phyloP scores from a whole-genome alignment of 2,329 filamentous ascomycete genomes.

The Xylariaceae sp. region DNA sequence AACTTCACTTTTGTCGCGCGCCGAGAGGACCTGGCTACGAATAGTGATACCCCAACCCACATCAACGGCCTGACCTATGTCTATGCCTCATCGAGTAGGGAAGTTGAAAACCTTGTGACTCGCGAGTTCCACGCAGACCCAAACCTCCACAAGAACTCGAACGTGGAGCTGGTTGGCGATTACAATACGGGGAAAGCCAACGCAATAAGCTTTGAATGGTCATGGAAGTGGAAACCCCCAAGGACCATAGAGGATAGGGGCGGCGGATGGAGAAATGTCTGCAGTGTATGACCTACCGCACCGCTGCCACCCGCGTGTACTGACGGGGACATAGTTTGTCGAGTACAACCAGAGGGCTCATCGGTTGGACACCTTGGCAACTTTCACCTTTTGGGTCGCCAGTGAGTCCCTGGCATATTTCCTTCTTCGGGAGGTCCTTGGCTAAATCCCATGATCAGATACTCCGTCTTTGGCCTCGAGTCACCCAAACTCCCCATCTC shows the following conservation, averaged over 20 bases:
- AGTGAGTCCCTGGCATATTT: conserved; percentile 43
- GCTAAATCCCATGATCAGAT: conserved; percentile 29
- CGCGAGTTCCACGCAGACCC: conserved; percentile 95
- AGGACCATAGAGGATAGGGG: conserved; percentile 73
- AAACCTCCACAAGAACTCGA: conserved; percentile 93
- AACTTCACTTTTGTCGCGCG: conserved; percentile 83
- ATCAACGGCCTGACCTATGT: conserved; percentile 90
- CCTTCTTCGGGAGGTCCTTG: background rate
- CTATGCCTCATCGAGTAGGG: conserved; percentile 75
- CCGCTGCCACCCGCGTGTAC: conserved; percentile 12
- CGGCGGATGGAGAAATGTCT: conserved; percentile 91
- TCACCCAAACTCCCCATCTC: conserved; percentile 60
- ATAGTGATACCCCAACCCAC: conserved; percentile 63
- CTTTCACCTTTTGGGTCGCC: conserved; percentile 92
- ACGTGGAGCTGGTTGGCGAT: conserved; percentile 91
- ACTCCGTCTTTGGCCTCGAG: conserved; percentile 35
- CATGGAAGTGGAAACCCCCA: conserved; percentile 94
- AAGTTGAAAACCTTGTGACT: conserved; percentile 89
- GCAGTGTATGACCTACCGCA: conserved; percentile 55
- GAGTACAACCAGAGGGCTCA: conserved; percentile 95
- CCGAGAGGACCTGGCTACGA: conserved; percentile 44
- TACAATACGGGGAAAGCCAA: conserved; percentile 76
- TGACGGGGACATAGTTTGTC: conserved; percentile 59
- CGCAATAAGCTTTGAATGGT: conserved; percentile 87
- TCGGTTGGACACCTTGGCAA: conserved; percentile 77